Evolutionary conservation across 768 basidiomycete species (phyloP).

Genomic region (Podaxis rugospora): DNA sequence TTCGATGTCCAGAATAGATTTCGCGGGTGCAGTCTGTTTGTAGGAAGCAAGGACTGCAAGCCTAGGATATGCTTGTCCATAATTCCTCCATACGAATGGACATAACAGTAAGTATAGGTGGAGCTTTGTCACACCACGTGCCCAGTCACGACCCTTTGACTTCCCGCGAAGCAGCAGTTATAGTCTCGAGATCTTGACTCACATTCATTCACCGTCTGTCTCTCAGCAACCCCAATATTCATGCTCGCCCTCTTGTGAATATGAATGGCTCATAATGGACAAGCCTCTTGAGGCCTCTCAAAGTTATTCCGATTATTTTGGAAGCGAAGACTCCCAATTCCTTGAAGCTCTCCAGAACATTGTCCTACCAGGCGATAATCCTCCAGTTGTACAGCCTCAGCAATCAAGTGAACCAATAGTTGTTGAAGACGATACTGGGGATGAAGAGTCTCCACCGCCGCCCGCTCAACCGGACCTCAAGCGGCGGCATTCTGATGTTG

Average conservation of each 20-base stretch:
- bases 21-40: no score
- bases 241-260: not conserved
- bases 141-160: no score
- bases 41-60: no score
- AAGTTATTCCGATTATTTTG: conserved; percentile 52
- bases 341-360: conserved; percentile 41
- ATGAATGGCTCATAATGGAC: conserved; percentile 1
- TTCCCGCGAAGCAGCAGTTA: no score
- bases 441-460: conserved; percentile 30
- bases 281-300: conserved; percentile 19
- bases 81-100: no score
- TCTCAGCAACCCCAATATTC: not conserved
- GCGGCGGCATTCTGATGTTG: conserved; percentile 26
- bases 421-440: conserved; percentile 20
- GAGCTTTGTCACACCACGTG: no score
- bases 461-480: conserved; percentile 38
- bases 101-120: no score
- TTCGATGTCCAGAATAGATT: no score
- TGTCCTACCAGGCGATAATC: conserved; percentile 45
- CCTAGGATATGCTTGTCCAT: no score
- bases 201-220: not conserved
- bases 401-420: conserved; percentile 9
- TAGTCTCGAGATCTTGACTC: not conserved
- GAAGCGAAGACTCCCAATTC: conserved; percentile 50
- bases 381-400: conserved; percentile 11